Conservation (phyloP, 202 grass and related monocot genomes). For the Tripidium arundinaceum region DNA sequence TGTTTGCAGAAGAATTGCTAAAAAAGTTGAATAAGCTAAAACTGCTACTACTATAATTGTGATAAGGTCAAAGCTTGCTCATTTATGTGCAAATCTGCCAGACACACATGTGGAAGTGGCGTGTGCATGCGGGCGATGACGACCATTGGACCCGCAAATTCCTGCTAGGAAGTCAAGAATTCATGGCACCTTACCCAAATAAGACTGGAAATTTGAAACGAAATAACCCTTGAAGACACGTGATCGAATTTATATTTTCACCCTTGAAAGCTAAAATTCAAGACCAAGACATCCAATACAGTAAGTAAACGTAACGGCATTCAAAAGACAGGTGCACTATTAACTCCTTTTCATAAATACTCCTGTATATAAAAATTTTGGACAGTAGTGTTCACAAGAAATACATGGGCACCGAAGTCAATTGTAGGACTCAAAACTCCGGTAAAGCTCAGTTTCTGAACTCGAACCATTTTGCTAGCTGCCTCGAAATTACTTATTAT, state of each 20-base stretch:
- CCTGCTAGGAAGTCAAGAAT: background rate
- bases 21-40: background rate
- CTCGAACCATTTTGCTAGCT: too few species aligned
- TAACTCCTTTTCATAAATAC: background rate
- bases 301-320: background rate
- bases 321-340: background rate
- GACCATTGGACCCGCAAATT: background rate
- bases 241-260: background rate
- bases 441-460: too few species aligned
- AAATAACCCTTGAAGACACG: background rate
- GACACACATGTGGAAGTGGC: background rate
- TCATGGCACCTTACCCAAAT: too few species aligned
- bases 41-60: background rate
- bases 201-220: background rate
- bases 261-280: background rate
- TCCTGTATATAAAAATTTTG: too few species aligned
- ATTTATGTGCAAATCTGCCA: background rate
- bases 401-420: too few species aligned
- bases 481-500: too few species aligned
- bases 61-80: background rate
- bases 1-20: background rate
- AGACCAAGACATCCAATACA: background rate
- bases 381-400: too few species aligned
- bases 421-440: too few species aligned
- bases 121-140: background rate